Base-by-base conservation (phyloP, 192 early-diverging fungal species). In the Entomortierella lignicola region DNA sequence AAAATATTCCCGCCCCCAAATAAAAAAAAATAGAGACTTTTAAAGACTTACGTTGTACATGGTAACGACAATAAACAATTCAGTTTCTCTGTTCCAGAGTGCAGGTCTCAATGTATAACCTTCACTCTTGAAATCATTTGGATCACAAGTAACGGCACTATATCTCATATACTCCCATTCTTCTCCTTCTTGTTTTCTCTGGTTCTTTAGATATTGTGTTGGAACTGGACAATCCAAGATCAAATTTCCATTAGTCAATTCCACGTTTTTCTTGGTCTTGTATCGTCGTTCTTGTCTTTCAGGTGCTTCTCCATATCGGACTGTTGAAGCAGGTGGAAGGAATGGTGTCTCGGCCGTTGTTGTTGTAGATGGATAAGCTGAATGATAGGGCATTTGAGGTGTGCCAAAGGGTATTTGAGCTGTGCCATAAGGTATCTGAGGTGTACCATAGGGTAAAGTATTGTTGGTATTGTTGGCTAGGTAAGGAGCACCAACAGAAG, bases 91-190 rank as follows among this genome's bases (percentile, higher is more conserved):
- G 52, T 88, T 82, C 60, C 81, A 79, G 31, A 84, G 63, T n/a
- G 84, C 72, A 23, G 84, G 89, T 2, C 91, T 81, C 10, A 94
- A 77, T 31, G 81, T 85, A 81, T 93, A 94, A 23, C 82, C 75
- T 31, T 84, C 70, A 20, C 81, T 67, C 60, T 82, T 43, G 59
- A 93, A 94, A 51, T 91, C 85, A 54, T 90, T 68, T 10, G 93
- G 89, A 70, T 91, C 89, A 59, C 85, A 90, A 12, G 91, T 92
- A 30, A 82, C 87, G 30, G 92, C 90, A 17, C 91, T 93, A 70
- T 94, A 93, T 75, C 90, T 79, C 84, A 92, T 87, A 63, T 91
- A 86, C 55, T 89, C 91, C 66, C 91, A 94, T 66, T 94, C 92
- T 37, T 84, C 85, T 8, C 82, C 86, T 23, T 87, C 60, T 21